Evolutionary conservation across 2,329 filamentous ascomycete genomes (phyloP).

Genomic region (Aspergillus calidoustus): DNA sequence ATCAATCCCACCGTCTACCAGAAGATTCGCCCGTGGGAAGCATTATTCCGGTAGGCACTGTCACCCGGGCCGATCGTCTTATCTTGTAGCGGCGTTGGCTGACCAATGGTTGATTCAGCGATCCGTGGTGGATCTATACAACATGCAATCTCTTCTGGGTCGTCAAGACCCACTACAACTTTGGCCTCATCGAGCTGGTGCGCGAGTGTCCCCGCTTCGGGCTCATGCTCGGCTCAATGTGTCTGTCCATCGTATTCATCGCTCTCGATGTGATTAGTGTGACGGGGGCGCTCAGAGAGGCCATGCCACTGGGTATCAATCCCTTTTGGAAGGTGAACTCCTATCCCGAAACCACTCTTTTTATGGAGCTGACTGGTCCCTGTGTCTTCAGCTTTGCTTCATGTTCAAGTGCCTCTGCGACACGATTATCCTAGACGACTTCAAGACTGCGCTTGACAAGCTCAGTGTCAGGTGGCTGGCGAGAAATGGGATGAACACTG

Average conservation of each 20-base stretch:
- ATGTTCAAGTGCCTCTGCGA: slow-evolving; percentile 72
- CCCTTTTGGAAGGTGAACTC: slow-evolving; percentile 62
- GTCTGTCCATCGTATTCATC: slow-evolving; percentile 4
- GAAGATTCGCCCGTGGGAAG: slow-evolving; percentile 59
- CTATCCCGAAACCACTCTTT: background rate
- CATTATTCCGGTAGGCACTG: slow-evolving; percentile 56
- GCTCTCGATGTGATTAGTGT: slow-evolving; percentile 1
- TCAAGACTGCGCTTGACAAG: slow-evolving; percentile 61
- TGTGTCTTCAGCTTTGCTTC: slow-evolving; percentile 51
- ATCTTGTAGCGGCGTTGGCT: background rate
- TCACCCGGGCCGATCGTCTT: too few relatives aligned
- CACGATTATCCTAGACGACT: slow-evolving; percentile 69
- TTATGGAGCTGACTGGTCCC: too few relatives aligned
- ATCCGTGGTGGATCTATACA: slow-evolving; percentile 69
- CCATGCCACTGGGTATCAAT: slow-evolving; percentile 55
- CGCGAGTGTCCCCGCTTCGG: slow-evolving; percentile 62
- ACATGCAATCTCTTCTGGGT: slow-evolving; percentile 61
- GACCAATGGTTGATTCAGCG: slow-evolving; percentile 40
- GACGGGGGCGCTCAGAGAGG: background rate
- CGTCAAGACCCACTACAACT: slow-evolving; percentile 63
- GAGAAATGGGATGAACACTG: background rate
- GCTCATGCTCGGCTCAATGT: slow-evolving; percentile 14
- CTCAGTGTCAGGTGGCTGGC: background rate
- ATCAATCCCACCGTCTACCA: slow-evolving; percentile 55
- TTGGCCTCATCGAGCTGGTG: slow-evolving; percentile 59